Evolutionary conservation across 2,329 filamentous ascomycete species (phyloP).

Genomic region (Fusarium anguioides): DNA sequence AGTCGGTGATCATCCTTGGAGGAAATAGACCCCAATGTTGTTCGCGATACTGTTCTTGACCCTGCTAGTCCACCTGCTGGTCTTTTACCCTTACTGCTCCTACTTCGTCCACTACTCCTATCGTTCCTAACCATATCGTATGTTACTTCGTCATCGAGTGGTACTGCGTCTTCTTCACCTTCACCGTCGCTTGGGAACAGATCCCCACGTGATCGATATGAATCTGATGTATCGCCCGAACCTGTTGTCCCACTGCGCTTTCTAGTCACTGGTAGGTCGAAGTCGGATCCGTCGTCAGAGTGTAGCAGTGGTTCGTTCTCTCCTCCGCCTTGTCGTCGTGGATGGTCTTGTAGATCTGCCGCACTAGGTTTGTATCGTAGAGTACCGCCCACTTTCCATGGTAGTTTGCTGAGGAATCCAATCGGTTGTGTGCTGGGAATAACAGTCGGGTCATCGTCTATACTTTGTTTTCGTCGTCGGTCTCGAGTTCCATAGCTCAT

Average conservation of each 20-base stretch:
- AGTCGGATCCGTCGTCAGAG: constrained; percentile 47
- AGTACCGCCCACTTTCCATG: constrained; percentile 85
- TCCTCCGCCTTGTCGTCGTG: constrained; percentile 63
- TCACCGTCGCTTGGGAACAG: constrained; percentile 87
- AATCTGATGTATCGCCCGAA: constrained; percentile 85
- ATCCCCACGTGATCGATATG: constrained; percentile 87
- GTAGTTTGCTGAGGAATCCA: constrained; percentile 84
- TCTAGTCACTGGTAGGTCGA: constrained; percentile 48
- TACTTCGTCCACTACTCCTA: constrained; percentile 70
- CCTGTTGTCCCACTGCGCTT: constrained; percentile 82
- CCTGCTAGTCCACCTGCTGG: constrained; percentile 51
- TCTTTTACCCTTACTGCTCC: constrained; percentile 69
- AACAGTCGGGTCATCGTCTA: constrained; percentile 81
- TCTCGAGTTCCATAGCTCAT: constrained; percentile 90
- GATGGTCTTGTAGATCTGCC: constrained; percentile 89
- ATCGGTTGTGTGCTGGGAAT: constrained; percentile 88
- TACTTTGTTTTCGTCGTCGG: constrained; percentile 59
- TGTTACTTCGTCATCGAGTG: constrained; percentile 91
- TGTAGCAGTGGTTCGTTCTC: constrained; percentile 78
- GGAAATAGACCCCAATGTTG: constrained; percentile 61
- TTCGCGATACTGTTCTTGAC: constrained; percentile 67
- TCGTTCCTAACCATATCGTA: constrained; percentile 82
- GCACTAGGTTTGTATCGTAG: constrained; percentile 90
- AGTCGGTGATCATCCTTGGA: constrained; percentile 49
- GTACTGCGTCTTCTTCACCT: constrained; percentile 93